phyloP scores from a whole-genome alignment of 2,329 filamentous ascomycete species.

The Fusarium sp. region DNA sequence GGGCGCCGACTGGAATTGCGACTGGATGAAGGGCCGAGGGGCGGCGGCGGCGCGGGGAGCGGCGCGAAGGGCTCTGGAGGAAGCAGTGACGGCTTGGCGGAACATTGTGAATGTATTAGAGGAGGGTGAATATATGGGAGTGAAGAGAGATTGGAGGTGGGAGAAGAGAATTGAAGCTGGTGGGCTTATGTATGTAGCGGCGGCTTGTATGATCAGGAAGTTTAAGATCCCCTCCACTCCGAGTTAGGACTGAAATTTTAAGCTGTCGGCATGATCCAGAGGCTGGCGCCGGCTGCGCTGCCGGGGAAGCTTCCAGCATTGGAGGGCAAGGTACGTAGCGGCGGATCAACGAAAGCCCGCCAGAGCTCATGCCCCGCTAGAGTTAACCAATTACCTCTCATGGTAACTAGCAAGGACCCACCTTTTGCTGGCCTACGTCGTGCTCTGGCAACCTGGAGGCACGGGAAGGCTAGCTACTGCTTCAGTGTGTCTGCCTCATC shows the following conservation, averaged over 20 bases:
- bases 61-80: conserved; percentile 59
- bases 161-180: conserved; percentile 12
- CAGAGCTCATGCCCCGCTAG: conserved; percentile 4
- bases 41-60: conserved; percentile 51
- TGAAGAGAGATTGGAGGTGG: conserved; percentile 15
- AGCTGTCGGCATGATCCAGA: conserved; percentile 43
- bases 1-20: conserved; percentile 54
- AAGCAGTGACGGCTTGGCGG: conserved; percentile 57
- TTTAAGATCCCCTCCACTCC: conserved; percentile 30
- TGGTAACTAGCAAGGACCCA: conserved; percentile 23
- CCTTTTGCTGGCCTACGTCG: conserved; percentile 47
- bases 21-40: conserved; percentile 51
- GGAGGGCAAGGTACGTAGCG: conserved; percentile 11
- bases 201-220: conserved; percentile 42
- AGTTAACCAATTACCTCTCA: conserved; percentile 26
- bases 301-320: conserved; percentile 38
- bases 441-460: conserved; percentile 53
- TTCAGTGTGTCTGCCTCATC: conserved; percentile 25
- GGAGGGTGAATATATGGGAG: conserved; percentile 5
- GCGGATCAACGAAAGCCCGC: conserved; percentile 49
- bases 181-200: conserved; percentile 35
- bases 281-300: conserved; percentile 40
- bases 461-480: conserved; percentile 35
- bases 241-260: conserved; percentile 48
- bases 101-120: conserved; percentile 53